phyloP scores from a whole-genome alignment of 176 grass and related monocot genomes.

The Oryza nivara region DNA sequence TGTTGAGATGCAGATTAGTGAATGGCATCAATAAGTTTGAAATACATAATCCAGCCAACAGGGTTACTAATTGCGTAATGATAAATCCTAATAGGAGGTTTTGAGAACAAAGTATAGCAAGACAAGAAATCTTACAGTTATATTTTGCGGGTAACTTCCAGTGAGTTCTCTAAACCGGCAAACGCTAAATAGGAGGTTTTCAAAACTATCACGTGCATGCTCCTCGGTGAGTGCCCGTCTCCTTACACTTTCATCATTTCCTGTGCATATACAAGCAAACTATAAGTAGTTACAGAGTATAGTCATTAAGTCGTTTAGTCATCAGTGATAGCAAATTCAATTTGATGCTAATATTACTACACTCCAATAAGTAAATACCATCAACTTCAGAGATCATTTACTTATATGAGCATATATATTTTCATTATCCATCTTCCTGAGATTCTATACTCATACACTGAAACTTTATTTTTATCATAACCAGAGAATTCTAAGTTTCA shows the following conservation, averaged over 20 bases:
- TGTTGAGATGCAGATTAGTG: neutral
- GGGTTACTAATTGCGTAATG: neutral
- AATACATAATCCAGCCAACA: neutral
- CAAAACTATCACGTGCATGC: conserved; percentile 96
- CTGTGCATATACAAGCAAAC: conserved; percentile 48
- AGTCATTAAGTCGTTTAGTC: neutral
- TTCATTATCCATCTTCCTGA: neutral
- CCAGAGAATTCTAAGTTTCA: conserved; percentile 1
- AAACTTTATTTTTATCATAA: conserved; percentile 15
- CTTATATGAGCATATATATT: neutral
- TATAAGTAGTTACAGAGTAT: neutral
- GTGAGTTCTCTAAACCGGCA: conserved; percentile 96
- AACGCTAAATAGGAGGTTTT: conserved; percentile 93
- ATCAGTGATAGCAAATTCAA: conserved; percentile 9
- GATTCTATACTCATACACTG: neutral
- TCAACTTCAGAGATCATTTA: neutral
- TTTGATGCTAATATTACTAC: neutral
- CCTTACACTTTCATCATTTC: conserved; percentile 74
- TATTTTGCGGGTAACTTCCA: conserved; percentile 85
- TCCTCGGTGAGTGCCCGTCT: conserved; percentile 86
- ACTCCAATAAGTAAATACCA: conserved; percentile 5
- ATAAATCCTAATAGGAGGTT: neutral
- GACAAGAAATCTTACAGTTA: conserved; percentile 70
- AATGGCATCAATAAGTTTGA: neutral
- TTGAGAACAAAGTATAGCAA: conserved; percentile 5